These are phyloP conservation scores for Trametes cinnabarina DNA, from an alignment of 768 basidiomycete genomes.

Conservation along the genomic window DNA sequence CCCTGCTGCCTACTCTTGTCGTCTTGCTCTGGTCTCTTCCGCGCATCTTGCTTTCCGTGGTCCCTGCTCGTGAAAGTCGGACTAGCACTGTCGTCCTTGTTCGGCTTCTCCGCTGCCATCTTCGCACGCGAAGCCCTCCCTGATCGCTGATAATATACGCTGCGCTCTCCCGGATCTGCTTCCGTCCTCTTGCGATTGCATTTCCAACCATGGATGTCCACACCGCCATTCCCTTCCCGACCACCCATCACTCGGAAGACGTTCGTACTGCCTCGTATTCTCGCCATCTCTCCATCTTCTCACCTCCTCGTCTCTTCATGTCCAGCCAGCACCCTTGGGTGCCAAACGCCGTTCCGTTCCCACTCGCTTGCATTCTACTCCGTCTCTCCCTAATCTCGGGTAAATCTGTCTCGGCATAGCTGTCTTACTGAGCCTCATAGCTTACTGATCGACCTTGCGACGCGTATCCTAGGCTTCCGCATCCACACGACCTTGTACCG, in stretches of 20 bases:
- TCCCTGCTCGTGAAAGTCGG: not conserved
- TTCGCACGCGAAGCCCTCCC: slow-evolving; percentile 9
- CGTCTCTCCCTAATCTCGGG: slow-evolving; percentile 72
- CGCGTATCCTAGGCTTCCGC: slow-evolving; percentile 42
- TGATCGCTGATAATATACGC: not conserved
- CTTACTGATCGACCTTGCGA: not conserved
- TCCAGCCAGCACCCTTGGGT: slow-evolving; percentile 1
- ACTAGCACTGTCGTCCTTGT: slow-evolving; percentile 16
- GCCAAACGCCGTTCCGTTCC: slow-evolving; percentile 16
- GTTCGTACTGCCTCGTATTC: slow-evolving; percentile 12
- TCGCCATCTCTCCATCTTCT: slow-evolving; percentile 11
- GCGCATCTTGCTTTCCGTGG: slow-evolving; percentile 1
- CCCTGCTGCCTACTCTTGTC: not conserved
- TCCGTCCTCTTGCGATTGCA: not conserved
- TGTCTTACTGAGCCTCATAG: not conserved
- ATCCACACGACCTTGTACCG: slow-evolving; percentile 44
- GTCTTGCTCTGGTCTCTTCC: slow-evolving; percentile 3
- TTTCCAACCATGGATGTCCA: slow-evolving; percentile 11
- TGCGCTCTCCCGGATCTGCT: not conserved
- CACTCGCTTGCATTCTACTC: slow-evolving; percentile 38
- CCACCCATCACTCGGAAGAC: slow-evolving; percentile 18
- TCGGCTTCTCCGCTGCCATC: slow-evolving; percentile 12
- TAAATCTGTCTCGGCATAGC: slow-evolving; percentile 28
- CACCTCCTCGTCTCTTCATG: slow-evolving; percentile 2
- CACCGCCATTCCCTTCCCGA: slow-evolving; percentile 21